Conservation (phyloP, 2,329 filamentous ascomycete genomes). For the Fusarium sp. region DNA sequence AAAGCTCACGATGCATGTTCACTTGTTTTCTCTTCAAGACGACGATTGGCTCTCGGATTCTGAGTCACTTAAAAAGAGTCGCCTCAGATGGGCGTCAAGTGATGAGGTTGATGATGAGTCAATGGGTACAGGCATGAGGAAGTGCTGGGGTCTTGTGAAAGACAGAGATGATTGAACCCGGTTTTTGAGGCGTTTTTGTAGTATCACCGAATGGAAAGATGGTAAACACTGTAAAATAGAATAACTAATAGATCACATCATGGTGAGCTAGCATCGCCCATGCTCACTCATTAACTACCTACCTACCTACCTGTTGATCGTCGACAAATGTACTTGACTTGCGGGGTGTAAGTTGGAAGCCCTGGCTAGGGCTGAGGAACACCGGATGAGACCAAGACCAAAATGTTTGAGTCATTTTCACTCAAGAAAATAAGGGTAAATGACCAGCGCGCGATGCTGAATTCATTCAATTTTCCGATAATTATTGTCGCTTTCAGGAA, state of each 20-base stretch:
- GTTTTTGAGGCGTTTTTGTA: not conserved
- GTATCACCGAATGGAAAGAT: conserved; percentile 13
- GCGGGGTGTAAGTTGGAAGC: not conserved
- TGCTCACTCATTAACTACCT: not conserved
- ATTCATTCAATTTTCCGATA: not conserved
- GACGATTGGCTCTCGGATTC: conserved; percentile 5
- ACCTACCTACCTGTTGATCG: not conserved
- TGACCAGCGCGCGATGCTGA: not conserved
- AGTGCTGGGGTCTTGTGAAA: conserved; percentile 63
- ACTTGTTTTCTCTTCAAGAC: conserved; percentile 56
- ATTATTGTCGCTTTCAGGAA: not conserved
- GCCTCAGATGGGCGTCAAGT: conserved; percentile 52
- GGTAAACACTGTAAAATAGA: not conserved
- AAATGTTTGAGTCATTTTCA: not conserved
- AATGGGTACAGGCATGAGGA: conserved; percentile 70
- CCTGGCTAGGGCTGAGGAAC: not conserved
- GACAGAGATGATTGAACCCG: conserved; percentile 29
- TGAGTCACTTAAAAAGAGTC: conserved; percentile 21
- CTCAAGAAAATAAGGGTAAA: not conserved
- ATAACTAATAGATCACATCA: not conserved
- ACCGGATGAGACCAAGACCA: not conserved
- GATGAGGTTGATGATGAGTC: conserved; percentile 60
- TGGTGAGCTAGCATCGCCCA: not conserved
- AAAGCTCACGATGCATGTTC: conserved; percentile 68
- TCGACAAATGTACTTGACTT: not conserved